Conservation (phyloP, 768 basidiomycete genomes). For the Steccherinum ochraceum region DNA sequence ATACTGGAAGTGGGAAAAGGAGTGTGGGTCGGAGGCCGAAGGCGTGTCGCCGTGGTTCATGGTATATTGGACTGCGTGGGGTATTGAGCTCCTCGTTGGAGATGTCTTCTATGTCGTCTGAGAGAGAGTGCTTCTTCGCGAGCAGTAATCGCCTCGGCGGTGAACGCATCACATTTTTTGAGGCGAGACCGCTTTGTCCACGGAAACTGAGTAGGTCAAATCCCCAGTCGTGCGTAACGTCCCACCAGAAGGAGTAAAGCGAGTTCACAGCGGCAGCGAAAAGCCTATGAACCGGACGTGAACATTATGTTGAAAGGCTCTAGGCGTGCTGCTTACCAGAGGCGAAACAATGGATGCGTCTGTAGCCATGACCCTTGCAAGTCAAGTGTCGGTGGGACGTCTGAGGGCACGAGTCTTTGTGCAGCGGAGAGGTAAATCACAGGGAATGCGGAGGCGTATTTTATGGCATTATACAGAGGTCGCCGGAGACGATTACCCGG, state of each 20-base stretch:
- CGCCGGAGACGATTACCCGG: slow-evolving; percentile 59
- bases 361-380: slow-evolving; percentile 42
- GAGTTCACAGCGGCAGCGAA: slow-evolving; percentile 84
- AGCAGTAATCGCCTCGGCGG: slow-evolving; percentile 41
- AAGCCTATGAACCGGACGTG: slow-evolving; percentile 46
- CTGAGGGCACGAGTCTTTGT: slow-evolving; percentile 66
- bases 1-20: slow-evolving; percentile 74
- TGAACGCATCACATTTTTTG: slow-evolving; percentile 6
- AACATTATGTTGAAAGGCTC: not conserved
- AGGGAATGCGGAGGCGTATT: slow-evolving; percentile 96
- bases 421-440: slow-evolving; percentile 93
- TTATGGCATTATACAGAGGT: slow-evolving; percentile 85
- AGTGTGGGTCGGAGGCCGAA: slow-evolving; percentile 72
- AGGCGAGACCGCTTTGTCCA: slow-evolving; percentile 9
- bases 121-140: slow-evolving; percentile 37
- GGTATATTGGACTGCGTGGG: not conserved
- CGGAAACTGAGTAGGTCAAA: slow-evolving; percentile 54
- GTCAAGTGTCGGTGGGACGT: slow-evolving; percentile 44
- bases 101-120: slow-evolving; percentile 7
- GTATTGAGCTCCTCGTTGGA: not conserved
- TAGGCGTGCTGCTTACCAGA: no score
- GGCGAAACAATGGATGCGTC: slow-evolving; percentile 75
- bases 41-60: slow-evolving; percentile 24
- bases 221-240: slow-evolving; percentile 97
- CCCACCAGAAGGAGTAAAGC: slow-evolving; percentile 98